Evolutionary conservation across 208 protist species (phyloP), one percentile per base, ranked within the genome.

Genomic region (Leishmania tropica): DNA sequence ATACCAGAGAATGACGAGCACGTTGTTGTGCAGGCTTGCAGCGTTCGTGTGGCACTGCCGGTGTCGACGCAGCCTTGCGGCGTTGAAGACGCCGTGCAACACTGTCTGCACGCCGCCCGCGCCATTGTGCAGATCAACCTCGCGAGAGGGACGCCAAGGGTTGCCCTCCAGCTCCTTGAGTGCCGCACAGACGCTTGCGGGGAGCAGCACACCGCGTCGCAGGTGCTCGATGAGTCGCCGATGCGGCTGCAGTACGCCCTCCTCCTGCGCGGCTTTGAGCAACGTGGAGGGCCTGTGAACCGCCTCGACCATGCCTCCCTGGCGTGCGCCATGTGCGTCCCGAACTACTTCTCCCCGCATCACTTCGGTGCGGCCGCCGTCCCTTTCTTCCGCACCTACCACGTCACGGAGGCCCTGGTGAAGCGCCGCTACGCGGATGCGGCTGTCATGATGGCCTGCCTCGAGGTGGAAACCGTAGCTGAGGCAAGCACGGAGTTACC

Each of bases 311-410:
- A 71, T 21, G 77, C 79, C 42, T 84, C 86, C 19, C 81, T 88
- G 54, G 24, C 35, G 54, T 81, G 74, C 47, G 71, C 90, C 54
- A 37, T 76, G 53, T 62, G 54, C 37, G 86, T 97, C 47, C 91
- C 92, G 15, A 97, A 97, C 79, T 97, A 89, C 78, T 97, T 93
- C 77, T 78, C 86, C 11, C 88, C 92, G 17, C 64, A 62, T 37
- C 88, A 93, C 84, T 97, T 97, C 87, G 94, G 94, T 8, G 71
- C 80, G 5, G 35, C 81, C 1, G 54, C 35, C n/a, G 87, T 86
- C 13, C 85, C 80, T 42, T 85, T 85, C 45, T 94, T 96, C 76
- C 89, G 89, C 75, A 89, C 84, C 47, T 95, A 92, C 75, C 89
- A 97, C 84, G 90, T 93, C 54, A 74, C 78, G 0, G 88, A 85